These are phyloP conservation scores for Rhizophora mangle DNA, from an alignment of 345 rosid genomes.

Conservation along the genomic window DNA sequence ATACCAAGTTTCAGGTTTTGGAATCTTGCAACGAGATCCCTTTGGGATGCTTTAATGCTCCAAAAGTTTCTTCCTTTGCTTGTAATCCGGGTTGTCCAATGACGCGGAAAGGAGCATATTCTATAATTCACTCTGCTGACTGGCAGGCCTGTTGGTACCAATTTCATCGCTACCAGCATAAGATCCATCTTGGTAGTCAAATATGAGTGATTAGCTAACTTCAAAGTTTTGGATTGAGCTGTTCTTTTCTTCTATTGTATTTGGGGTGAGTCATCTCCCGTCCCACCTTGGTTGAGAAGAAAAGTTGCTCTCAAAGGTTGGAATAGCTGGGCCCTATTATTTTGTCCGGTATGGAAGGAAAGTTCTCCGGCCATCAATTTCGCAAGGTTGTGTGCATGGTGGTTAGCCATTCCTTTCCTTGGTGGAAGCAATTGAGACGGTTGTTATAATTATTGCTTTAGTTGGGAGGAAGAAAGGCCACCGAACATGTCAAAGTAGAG, in stretches of 20 bases:
- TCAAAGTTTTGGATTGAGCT: neutral
- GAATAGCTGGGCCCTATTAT: neutral
- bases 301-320: neutral
- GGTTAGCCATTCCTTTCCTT: neutral
- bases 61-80: constrained; percentile 8
- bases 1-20: neutral
- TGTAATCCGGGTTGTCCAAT: neutral
- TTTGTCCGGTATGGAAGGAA: neutral
- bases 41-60: constrained; percentile 8
- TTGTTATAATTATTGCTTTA: neutral
- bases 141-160: too few relatives aligned
- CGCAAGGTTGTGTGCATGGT: neutral
- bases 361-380: neutral
- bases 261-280: neutral
- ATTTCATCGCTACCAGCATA: too few relatives aligned
- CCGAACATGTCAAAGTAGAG: neutral
- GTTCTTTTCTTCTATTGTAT: neutral
- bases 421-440: neutral
- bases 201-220: neutral
- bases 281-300: neutral
- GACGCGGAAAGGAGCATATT: neutral
- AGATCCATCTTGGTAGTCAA: neutral
- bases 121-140: neutral
- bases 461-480: constrained; percentile 12
- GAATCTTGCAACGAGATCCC: neutral